These are phyloP conservation scores for Microdochium trichocladiopsis DNA, from an alignment of 2,329 filamentous ascomycete species.

Conservation along the genomic window DNA sequence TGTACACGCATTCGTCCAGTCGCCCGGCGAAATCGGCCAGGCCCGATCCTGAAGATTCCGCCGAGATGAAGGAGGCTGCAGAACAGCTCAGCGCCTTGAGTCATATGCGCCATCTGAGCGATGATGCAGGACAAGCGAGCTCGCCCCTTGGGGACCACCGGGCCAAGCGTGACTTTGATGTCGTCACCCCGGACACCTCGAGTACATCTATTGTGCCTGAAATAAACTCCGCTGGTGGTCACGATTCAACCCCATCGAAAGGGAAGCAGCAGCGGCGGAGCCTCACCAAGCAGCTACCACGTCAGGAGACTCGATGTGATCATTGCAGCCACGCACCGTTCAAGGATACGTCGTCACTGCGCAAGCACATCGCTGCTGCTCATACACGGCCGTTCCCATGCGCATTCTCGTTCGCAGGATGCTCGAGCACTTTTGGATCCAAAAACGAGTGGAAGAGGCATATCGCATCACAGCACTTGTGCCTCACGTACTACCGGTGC, in stretches of 20 bases:
- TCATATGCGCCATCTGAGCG: constrained; percentile 50
- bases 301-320: constrained; percentile 54
- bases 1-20: not conserved
- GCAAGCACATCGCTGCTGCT: constrained; percentile 61
- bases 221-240: constrained; percentile 6
- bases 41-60: constrained; percentile 47
- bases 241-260: constrained; percentile 20
- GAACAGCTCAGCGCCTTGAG: constrained; percentile 61
- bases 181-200: not conserved
- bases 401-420: constrained; percentile 79
- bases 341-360: constrained; percentile 58
- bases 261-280: constrained; percentile 40
- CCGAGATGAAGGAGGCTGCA: constrained; percentile 62
- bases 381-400: constrained; percentile 75
- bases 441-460: constrained; percentile 99
- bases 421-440: constrained; percentile 74
- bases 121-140: constrained; percentile 24
- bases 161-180: not conserved
- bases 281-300: constrained; percentile 31
- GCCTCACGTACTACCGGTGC: constrained; percentile 57
- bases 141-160: not conserved
- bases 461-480: constrained; percentile 83
- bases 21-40: not conserved
- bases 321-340: constrained; percentile 59
- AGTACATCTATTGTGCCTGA: constrained; percentile 2